Evolutionary conservation across 805 yeast species (phyloP), one percentile per base, ranked within the genome.

Genomic region (Starmerella stigmatis): DNA sequence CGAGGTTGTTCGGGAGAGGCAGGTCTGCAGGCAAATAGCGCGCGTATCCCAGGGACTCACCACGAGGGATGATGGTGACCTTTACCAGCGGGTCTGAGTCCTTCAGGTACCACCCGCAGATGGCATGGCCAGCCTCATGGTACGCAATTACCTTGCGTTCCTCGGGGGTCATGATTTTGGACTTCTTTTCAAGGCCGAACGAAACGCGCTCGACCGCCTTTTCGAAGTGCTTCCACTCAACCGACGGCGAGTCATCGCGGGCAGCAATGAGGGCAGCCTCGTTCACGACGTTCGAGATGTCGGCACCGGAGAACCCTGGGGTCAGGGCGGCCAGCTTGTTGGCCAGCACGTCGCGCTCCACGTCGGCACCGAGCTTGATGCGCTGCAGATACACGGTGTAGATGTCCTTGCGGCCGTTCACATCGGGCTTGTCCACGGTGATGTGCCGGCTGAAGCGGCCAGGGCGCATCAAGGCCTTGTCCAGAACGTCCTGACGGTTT

Each of bases 71-170:
- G 57, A 94, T 92, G 13, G 96, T 85, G 16, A 92, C 98, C 69
- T 92, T 92, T 49, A 92, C 71, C 46, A 94, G 69, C 7, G 98
- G 98, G 61, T 89, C 96, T 2, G 97, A 95, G 63, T 74, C 74
- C 63, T 83, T 76, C 58, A 92, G 72, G 60, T 70, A 86, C 99
- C 98, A 92, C 11, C 98, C 98, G 64, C 97, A 88, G 49, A 92
- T 76, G 10, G 99, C 98, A 65, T 94, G 98, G 4, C 98, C 99
- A 3, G 99, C 98, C 64, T 92, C 99, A 62, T 94, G 98, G 59
- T 82, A 92, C 0, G 98, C 98, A 46, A 94, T 96, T 22, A 86
- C 78, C 51, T 71, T 77, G 66, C 86, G 85, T 61, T 94, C 97
- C 48, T 81, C 88, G 1, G 86, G 81, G 3, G 86, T 76, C 49